Percentiles rank a stretch among this genome's conserved stretches.
Evolutionary conservation across 306 rosid species (phyloP).

Genomic region (Cucurbita pepo): DNA sequence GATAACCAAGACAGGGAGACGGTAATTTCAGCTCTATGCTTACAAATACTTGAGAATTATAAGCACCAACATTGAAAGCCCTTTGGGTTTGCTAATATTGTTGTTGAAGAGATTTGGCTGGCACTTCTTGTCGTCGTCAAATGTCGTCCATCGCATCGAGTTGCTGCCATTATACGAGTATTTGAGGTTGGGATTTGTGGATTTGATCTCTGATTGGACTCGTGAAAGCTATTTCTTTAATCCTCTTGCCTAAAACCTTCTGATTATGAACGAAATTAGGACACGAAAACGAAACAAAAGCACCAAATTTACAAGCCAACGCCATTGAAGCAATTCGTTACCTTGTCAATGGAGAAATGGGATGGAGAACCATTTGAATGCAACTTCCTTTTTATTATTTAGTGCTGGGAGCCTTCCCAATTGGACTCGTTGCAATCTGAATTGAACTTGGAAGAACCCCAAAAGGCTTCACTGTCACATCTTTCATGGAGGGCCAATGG

Average conservation of each 20-base stretch:
- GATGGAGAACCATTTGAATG: constrained; percentile 63
- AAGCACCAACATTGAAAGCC: neutral
- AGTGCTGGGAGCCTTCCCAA: constrained; percentile 52
- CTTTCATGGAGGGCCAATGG: constrained; percentile 55
- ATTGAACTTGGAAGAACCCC: constrained; percentile 18
- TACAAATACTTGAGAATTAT: constrained; percentile 4
- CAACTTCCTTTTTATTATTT: constrained; percentile 50
- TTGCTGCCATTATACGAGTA: constrained; percentile 40
- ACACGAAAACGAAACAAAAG: neutral
- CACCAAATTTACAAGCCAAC: neutral
- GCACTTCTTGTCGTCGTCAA: constrained; percentile 55
- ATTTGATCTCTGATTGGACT: constrained; percentile 62
- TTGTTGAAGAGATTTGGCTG: constrained; percentile 61
- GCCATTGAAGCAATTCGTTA: constrained; percentile 4
- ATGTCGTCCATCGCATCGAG: constrained; percentile 60
- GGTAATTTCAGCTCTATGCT: neutral
- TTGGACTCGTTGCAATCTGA: constrained; percentile 9
- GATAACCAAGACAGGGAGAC: neutral
- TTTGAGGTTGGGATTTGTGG: constrained; percentile 55
- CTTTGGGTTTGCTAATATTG: neutral
- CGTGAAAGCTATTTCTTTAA: constrained; percentile 62
- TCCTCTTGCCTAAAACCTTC: constrained; percentile 65
- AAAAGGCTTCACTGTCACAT: constrained; percentile 37
- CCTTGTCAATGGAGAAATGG: constrained; percentile 80
- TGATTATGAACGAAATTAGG: neutral